Evolutionary conservation across 2,329 filamentous ascomycete species (phyloP).

Genomic region (Elsinoe ampelina): DNA sequence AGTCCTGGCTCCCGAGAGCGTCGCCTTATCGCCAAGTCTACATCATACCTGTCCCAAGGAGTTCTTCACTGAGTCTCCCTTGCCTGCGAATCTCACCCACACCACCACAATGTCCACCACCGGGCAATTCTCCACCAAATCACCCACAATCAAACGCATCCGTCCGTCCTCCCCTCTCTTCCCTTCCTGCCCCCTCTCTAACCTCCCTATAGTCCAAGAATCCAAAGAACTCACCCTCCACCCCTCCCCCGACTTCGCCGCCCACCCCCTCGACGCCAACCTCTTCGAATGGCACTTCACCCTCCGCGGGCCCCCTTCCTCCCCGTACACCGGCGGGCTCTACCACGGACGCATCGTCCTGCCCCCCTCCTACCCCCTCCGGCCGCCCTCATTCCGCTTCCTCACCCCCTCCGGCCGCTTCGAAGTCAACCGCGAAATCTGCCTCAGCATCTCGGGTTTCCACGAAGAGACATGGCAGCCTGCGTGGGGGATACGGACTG

Average conservation of each 20-base stretch:
- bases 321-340: slow-evolving; percentile 68
- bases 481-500: slow-evolving; percentile 91
- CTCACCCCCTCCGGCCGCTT: slow-evolving; percentile 85
- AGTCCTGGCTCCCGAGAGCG: not conserved
- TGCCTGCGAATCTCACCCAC: not conserved
- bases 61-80: not conserved
- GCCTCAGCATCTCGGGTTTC: slow-evolving; percentile 83
- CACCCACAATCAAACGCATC: slow-evolving; percentile 76
- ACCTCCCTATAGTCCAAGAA: slow-evolving; percentile 61
- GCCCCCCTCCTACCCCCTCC: slow-evolving; percentile 79
- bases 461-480: slow-evolving; percentile 99
- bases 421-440: slow-evolving; percentile 94
- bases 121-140: slow-evolving; percentile 57
- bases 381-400: slow-evolving; percentile 93
- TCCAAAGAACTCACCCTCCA: slow-evolving; percentile 72
- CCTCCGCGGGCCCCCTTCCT: slow-evolving; percentile 75
- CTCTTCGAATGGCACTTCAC: slow-evolving; percentile 99
- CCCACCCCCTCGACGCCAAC: slow-evolving; percentile 75
- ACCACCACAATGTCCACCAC: slow-evolving; percentile 1
- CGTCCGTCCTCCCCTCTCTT: slow-evolving; percentile 40
- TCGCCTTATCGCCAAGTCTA: not conserved
- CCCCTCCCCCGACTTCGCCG: slow-evolving; percentile 77
- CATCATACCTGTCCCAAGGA: not conserved
- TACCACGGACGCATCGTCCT: slow-evolving; percentile 95
- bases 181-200: slow-evolving; percentile 17